Percentiles rank a stretch among this genome's conserved stretches.
phyloP scores from a whole-genome alignment of 2,329 filamentous ascomycete species.

The Trichophyton rubrum region DNA sequence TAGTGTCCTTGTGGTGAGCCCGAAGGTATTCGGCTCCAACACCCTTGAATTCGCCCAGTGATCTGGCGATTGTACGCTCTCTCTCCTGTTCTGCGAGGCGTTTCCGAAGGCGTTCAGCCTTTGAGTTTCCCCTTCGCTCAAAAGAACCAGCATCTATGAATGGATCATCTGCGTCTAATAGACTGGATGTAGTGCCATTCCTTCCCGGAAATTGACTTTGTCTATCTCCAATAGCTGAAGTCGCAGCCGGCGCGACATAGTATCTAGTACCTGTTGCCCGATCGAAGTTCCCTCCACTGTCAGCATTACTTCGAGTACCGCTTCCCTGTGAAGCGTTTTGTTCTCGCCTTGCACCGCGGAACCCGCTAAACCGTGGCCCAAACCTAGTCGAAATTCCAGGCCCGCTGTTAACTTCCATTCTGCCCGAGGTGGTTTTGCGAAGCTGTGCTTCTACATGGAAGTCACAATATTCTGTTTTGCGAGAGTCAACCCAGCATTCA shows the following conservation, averaged over 20 bases:
- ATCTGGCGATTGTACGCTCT: conserved; percentile 34
- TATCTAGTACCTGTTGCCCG: conserved; percentile 32
- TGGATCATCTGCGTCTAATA: conserved; percentile 33
- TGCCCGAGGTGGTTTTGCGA: conserved; percentile 52
- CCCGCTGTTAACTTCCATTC: conserved; percentile 70
- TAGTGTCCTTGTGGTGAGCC: conserved; percentile 19
- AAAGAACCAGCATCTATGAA: conserved; percentile 29
- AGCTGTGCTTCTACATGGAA: conserved; percentile 79
- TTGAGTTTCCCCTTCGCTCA: conserved; percentile 28
- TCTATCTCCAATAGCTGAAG: conserved; percentile 6
- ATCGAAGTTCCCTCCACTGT: conserved; percentile 29
- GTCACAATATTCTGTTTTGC: conserved; percentile 82
- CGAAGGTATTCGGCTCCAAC: conserved; percentile 37
- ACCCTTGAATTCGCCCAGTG: conserved; percentile 24
- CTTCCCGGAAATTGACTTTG: not conserved
- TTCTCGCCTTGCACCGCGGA: conserved; percentile 15
- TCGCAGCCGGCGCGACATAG: conserved; percentile 30
- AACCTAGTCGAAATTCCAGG: conserved; percentile 36
- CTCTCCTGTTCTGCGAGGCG: conserved; percentile 32
- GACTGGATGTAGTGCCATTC: conserved; percentile 25
- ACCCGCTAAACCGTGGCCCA: conserved; percentile 16
- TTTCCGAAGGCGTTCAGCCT: conserved; percentile 32
- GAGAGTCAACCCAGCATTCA: conserved; percentile 71
- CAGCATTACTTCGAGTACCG: conserved; percentile 21
- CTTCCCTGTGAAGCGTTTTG: conserved; percentile 14